Evolutionary conservation across 768 basidiomycete genomes (phyloP), one percentile per base, ranked within the genome.

Genomic region (Scleroderma citrinum): DNA sequence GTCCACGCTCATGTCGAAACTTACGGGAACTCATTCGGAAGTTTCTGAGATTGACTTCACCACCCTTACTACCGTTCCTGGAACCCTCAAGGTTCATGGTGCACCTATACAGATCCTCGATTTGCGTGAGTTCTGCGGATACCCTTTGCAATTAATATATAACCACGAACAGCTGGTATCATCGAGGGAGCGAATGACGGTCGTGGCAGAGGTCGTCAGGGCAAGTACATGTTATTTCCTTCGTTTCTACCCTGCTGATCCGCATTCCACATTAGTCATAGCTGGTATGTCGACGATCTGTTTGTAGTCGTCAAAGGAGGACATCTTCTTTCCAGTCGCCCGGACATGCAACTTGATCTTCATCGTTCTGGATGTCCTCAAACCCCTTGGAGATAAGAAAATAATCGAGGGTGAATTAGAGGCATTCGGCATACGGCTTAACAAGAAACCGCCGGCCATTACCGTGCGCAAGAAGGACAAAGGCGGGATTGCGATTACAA

Each of bases 281-380:
- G 88, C 88, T 48, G 87, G 86, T 88, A 76, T 57, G 79, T 46
- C 31, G 48, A 11, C 26, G 36, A 26, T 46, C 49, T 30, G 57
- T 54, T 56, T 38, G n/a, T 29, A 36, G 24, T 14, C 24, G 12
- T 20, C 21, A 20, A 20, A 42, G 10, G 56, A n/a, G 45, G 40
- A 44, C 41, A 37, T 39, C 17, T 48, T 24, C 24, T 42, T 37
- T 38, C 24, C 70, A 91, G 96, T 99, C 56, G 95, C 96, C 7
- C 83, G 96, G 51, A 98, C 96, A 35, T 98, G 96, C 67, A 92
- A 97, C 67, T 83, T 98, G 31, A 97, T 99, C 52, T 98, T 98
- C 69, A 98, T 99, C 66, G 89, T 98, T 24, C 81, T 99, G 43
- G 96, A 99, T 61, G 96, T 99, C 23, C 80, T 96, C 31, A 99